Conservation (phyloP, 169 alveolate genomes). For the Eimeria falciformis region DNA sequence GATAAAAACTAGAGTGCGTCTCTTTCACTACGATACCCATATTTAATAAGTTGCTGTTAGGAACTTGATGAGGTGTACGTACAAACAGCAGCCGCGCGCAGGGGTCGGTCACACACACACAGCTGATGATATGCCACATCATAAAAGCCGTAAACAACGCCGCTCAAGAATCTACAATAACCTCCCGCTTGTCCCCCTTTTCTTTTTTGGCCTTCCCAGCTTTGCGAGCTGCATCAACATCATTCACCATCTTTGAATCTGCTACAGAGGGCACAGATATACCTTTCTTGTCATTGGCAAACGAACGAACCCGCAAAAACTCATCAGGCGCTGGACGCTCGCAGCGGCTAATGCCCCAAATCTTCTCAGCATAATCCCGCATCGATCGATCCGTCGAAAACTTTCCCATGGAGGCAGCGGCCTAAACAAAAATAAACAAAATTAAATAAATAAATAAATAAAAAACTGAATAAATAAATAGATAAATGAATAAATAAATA, state of each 20-base stretch:
- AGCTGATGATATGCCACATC: no score
- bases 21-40: no score
- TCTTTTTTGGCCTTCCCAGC: background rate
- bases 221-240: background rate
- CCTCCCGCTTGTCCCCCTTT: background rate
- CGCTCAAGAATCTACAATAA: background rate
- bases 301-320: slow-evolving; percentile 51
- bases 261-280: background rate
- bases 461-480: no score
- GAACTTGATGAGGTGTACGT: no score
- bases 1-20: no score
- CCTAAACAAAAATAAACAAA: slow-evolving; percentile 35
- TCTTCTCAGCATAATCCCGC: slow-evolving; percentile 90
- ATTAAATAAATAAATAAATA: no score
- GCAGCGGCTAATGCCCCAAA: slow-evolving; percentile 78
- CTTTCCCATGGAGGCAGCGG: slow-evolving; percentile 91
- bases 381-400: slow-evolving; percentile 95
- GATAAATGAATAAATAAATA: no score
- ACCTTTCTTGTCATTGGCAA: slow-evolving; percentile 55
- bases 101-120: no score
- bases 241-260: background rate
- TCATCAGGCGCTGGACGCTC: slow-evolving; percentile 72
- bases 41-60: no score
- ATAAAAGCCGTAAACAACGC: no score
- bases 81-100: no score